Evolutionary conservation across 257 asterid genomes (phyloP), one percentile per base, ranked within the genome.

Genomic region (Galeopsis tetrahit): DNA sequence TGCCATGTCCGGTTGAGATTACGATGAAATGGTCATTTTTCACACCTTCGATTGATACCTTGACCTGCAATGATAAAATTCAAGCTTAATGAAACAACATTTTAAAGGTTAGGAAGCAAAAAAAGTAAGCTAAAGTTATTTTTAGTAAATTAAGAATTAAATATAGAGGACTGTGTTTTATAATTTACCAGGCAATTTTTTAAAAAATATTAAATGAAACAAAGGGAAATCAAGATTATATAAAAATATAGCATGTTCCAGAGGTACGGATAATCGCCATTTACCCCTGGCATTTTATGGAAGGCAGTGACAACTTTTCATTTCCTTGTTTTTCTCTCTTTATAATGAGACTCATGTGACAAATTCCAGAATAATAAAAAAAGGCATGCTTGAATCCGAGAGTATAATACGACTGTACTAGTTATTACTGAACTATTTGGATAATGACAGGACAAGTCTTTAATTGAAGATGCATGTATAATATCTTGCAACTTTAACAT

Each of bases 1-100:
- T 81, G 39, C 90, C 87, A 43, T 81, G 83, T 40, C 90, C 95
- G 0, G 88, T 83, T 28, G 79, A 79, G 66, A 93, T 80, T 64
- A 68, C 46, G 36, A 93, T 89, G 68, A 63, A 66, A 68, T 81
- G 80, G 53, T 70, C 88, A 11, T 49, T 60, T 75, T 82, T 85
- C 40, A 77, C 81, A 38, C 74, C 85, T 66, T 72, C 69, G 49
- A 87, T 72, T 32, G 91, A 80, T 80, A 93, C 90, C 79, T 78
- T 87, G 71, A 93, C 84, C 97, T 86, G 90, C 75, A 71, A 71
- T 11, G 70, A 73, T 76, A 15, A 59, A 32, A 61, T 48, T 48
- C 33, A 53, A 32, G 6, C 60, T 58, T 17, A 42, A 57, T 56
- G 39, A 11, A 64, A 59, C 69, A 63, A 63, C 34, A 2, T 52